Percentiles rank a stretch among this genome's conserved stretches.
Evolutionary conservation across 768 basidiomycete species (phyloP).

Genomic region (Mycena amicta): DNA sequence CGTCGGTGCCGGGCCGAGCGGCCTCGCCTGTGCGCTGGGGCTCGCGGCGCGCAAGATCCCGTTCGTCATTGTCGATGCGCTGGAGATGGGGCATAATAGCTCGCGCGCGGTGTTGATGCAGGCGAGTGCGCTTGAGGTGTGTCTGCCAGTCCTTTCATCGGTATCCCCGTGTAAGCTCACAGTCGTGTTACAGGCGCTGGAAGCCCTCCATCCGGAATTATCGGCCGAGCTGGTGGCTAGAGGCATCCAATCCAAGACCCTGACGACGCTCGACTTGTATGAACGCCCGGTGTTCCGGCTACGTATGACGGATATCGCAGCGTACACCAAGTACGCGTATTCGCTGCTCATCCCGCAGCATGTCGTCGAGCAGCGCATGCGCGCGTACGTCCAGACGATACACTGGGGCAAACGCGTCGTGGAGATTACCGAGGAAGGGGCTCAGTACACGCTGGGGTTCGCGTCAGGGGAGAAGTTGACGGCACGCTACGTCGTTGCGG

Average conservation of each 20-base stretch:
- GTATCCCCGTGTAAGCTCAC: background rate
- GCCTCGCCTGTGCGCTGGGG: slow-evolving; percentile 41
- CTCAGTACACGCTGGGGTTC: slow-evolving; percentile 22
- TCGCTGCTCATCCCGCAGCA: slow-evolving; percentile 37
- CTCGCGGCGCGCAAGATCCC: slow-evolving; percentile 38
- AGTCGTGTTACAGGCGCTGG: background rate
- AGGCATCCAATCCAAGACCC: background rate
- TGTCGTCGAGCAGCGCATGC: slow-evolving; percentile 27
- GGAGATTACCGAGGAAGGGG: slow-evolving; percentile 13
- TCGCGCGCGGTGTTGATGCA: slow-evolving; percentile 45
- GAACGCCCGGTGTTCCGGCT: background rate
- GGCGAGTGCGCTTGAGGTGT: slow-evolving; percentile 45
- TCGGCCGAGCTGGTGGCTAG: background rate
- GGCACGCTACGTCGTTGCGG: slow-evolving; percentile 43
- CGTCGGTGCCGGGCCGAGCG: slow-evolving; percentile 46
- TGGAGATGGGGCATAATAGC: slow-evolving; percentile 29
- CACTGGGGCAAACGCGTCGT: background rate
- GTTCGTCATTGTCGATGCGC: slow-evolving; percentile 38
- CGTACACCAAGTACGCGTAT: slow-evolving; percentile 39
- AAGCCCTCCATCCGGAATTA: background rate
- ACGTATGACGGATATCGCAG: slow-evolving; percentile 23
- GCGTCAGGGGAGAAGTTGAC: slow-evolving; percentile 38
- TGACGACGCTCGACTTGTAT: background rate
- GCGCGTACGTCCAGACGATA: background rate
- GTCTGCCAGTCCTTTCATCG: background rate